Conservation (phyloP, 2,329 filamentous ascomycete genomes). For the Neurospora sp. region DNA sequence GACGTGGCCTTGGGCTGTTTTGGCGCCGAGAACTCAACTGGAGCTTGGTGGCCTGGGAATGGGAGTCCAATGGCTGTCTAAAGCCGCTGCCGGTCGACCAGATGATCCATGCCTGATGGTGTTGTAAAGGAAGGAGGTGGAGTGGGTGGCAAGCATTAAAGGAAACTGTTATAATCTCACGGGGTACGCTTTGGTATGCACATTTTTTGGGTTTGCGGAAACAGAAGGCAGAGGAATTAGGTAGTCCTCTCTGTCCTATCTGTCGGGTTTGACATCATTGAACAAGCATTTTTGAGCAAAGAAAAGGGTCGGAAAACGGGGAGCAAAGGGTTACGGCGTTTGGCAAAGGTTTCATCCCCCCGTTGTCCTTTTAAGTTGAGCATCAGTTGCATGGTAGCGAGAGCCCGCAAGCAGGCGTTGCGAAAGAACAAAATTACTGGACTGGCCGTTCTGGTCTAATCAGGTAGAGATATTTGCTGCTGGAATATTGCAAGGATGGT, state of each 20-base stretch:
- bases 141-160: background rate
- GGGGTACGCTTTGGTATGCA: background rate
- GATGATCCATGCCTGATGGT: conserved; percentile 36
- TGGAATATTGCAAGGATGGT: background rate
- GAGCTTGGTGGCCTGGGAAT: conserved; percentile 77
- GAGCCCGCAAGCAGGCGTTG: background rate
- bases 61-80: conserved; percentile 38
- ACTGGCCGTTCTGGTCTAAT: background rate
- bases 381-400: background rate
- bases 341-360: background rate
- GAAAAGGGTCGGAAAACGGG: conserved; percentile 1
- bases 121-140: background rate
- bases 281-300: conserved; percentile 15
- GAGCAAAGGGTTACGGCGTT: background rate
- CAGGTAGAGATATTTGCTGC: background rate
- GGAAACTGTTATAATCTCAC: background rate
- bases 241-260: conserved; percentile 32
- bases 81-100: conserved; percentile 32
- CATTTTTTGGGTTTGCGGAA: conserved; percentile 20
- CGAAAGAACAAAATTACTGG: background rate
- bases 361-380: background rate
- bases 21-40: conserved; percentile 75
- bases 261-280: conserved; percentile 18
- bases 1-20: conserved; percentile 56
- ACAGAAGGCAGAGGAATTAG: conserved; percentile 38